phyloP scores from a whole-genome alignment of 441 rosid genomes.

The Syzygium malaccense region DNA sequence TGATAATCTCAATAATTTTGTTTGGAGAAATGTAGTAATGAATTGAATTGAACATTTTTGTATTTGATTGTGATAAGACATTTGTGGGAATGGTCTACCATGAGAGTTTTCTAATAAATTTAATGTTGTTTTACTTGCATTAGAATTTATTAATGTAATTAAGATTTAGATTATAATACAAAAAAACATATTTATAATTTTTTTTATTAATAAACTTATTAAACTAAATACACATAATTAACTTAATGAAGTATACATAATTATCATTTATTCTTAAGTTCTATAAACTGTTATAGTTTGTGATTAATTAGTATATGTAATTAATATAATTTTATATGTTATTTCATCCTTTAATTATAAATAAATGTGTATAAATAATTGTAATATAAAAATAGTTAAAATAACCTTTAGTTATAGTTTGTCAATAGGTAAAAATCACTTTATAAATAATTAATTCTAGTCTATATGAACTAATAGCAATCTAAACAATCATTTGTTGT shows the following conservation, averaged over 20 bases:
- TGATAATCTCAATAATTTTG: fast-evolving
- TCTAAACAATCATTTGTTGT: neutral
- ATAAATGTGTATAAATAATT: neutral
- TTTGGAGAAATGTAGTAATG: neutral
- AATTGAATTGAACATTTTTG: neutral
- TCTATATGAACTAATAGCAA: neutral
- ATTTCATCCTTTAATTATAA: neutral
- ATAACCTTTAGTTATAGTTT: neutral
- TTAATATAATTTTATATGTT: neutral
- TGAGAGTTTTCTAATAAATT: neutral
- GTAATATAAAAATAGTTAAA: neutral
- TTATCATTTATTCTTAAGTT: neutral
- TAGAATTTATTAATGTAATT: neutral
- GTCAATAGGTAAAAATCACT: fast-evolving
- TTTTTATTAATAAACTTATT: neutral
- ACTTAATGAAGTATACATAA: neutral
- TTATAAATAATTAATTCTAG: neutral
- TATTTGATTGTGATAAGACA: neutral
- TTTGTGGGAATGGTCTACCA: neutral
- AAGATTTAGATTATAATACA: neutral
- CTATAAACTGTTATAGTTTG: neutral
- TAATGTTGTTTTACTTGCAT: neutral
- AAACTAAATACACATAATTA: neutral
- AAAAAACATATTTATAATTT: neutral
- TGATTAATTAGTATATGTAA: neutral